phyloP scores from a whole-genome alignment of 768 basidiomycete species.

The Leucocoprinus leucothites region DNA sequence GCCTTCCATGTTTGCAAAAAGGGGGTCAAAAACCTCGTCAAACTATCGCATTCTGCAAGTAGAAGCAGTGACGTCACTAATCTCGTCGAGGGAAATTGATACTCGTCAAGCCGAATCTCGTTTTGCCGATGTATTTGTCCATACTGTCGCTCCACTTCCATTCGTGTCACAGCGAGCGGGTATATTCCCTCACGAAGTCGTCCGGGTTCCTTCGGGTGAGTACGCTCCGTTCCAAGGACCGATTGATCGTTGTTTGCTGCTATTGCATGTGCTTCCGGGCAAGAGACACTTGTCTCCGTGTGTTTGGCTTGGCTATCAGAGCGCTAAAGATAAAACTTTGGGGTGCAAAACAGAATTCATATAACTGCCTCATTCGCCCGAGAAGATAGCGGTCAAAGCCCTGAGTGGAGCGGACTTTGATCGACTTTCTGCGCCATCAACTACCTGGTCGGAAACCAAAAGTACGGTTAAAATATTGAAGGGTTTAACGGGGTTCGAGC shows the following conservation, averaged over 20 bases:
- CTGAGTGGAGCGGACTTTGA: not conserved
- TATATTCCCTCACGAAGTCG: no score
- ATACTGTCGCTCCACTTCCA: conserved; percentile 1
- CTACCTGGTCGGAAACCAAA: no score
- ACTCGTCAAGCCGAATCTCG: not conserved
- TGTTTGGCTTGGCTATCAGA: not conserved
- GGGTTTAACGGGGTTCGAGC: no score
- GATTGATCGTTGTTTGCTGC: no score
- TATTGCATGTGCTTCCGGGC: no score
- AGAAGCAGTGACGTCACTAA: not conserved
- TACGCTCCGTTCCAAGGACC: no score
- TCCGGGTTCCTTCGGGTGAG: no score
- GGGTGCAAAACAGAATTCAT: not conserved
- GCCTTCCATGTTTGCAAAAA: conserved; percentile 7
- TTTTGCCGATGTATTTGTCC: not conserved
- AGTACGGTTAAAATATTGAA: no score
- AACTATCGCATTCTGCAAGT: not conserved
- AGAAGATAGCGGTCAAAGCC: not conserved
- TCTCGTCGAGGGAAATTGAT: not conserved
- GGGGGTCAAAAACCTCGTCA: conserved; percentile 3
- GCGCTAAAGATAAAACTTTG: not conserved
- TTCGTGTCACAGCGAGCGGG: not conserved
- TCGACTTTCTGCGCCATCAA: not conserved
- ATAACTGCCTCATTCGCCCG: not conserved
- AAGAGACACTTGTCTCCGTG: not conserved